phyloP scores from a whole-genome alignment of 192 early-diverging fungal genomes.

The Piromyces finnis region DNA sequence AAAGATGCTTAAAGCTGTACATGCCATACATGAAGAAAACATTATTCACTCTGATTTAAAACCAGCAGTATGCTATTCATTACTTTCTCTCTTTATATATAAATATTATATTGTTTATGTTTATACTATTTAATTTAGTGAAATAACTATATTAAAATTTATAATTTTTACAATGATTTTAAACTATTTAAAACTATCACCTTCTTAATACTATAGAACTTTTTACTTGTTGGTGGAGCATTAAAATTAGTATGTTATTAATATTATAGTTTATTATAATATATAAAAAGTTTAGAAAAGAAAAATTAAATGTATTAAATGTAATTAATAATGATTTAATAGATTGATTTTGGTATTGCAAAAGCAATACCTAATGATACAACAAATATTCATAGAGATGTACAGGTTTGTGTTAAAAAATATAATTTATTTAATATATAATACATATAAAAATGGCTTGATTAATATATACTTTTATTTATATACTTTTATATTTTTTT shows the following conservation, averaged over 20 bases:
- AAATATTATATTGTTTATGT: not conserved
- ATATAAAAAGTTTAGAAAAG: too few species aligned
- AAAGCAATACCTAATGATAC: slow-evolving; percentile 84
- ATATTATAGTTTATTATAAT: not conserved
- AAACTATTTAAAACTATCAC: too few species aligned
- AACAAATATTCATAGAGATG: slow-evolving; percentile 77
- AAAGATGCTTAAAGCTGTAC: slow-evolving; percentile 78
- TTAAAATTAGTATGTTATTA: slow-evolving; percentile 41
- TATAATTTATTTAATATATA: too few species aligned
- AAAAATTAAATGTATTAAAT: not conserved
- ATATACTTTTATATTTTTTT: too few species aligned
- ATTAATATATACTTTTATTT: too few species aligned
- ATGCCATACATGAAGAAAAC: slow-evolving; percentile 65
- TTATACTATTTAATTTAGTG: too few species aligned
- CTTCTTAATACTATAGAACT: slow-evolving; percentile 29
- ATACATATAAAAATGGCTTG: too few species aligned
- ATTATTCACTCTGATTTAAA: slow-evolving; percentile 90
- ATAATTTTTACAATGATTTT: too few species aligned
- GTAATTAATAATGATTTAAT: not conserved
- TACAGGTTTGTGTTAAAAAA: slow-evolving; percentile 27
- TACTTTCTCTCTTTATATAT: not conserved
- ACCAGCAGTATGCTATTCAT: slow-evolving; percentile 37
- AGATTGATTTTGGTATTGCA: slow-evolving; percentile 96
- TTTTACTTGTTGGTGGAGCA: slow-evolving; percentile 63
- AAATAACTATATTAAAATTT: too few species aligned